Base-by-base conservation (phyloP, 176 grass and related monocot genomes). In the Carex cristatella region DNA sequence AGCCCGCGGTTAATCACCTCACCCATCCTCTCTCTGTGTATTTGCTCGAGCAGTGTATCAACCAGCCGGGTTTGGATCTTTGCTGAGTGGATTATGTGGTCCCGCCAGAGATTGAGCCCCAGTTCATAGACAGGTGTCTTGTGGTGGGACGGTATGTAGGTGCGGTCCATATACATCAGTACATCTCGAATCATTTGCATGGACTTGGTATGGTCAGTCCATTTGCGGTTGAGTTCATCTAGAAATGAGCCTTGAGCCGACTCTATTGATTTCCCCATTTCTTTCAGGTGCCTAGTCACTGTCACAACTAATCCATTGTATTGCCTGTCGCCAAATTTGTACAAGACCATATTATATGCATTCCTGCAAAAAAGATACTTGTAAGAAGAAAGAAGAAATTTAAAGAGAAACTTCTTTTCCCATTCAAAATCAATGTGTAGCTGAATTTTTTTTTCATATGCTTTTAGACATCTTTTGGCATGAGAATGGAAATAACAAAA, bases 131-230 rank as follows among this genome's bases (percentile, higher is more conserved):
- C 93, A 65, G 88, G 60, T 61, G 88, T 92, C 82, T 92, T 94
- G 61, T 94, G 85, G 40, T 87, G 79, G 6, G 74, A 81, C 1
- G 63, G 86, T 69, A 94, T 92, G 86, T 86, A 94, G 38, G 86
- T 87, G 61, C 93, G 90, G 70, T 94, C 92, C 92, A 94, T 94
- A 63, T 94, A 94, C 93, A 94, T 94, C 23, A 94, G 75, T 81
- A 94, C 88, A 49, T 94, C 93, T 68, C 93, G 91, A 82, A 94
- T 94, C 93, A 94, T 94, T 75, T 87, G 83, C 88, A 94, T 84
- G 73, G 93, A 87, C 75, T 94, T 94, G 71, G 90, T 94, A 55
- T 94, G 89, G 10, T 94, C 92, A 61, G 54, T 81, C 92, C 92
- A 94, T 80, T 91, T 94, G 72, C 92, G 87, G 79, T 94, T 83